A percentile compares a stretch with the other conserved stretches of the same genome.
Conservation (phyloP, 2,329 filamentous ascomycete species). For the Cladophialophora exuberans region DNA sequence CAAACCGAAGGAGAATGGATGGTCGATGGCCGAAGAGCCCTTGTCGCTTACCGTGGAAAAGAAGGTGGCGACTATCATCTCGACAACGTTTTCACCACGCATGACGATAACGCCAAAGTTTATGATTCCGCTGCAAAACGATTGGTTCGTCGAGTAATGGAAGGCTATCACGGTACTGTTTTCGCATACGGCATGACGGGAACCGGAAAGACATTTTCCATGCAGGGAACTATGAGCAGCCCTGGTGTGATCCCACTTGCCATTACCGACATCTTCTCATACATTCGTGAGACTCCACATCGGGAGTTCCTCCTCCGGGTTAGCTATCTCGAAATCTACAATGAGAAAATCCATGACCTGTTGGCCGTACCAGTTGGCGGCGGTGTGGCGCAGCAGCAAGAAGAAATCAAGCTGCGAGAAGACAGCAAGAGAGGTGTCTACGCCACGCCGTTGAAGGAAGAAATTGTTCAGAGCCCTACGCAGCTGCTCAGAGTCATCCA, state of each 20-base stretch:
- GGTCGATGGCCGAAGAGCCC: slow-evolving; percentile 79
- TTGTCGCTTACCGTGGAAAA: slow-evolving; percentile 82
- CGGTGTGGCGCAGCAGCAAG: slow-evolving; percentile 60
- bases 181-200: slow-evolving; percentile 97
- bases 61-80: slow-evolving; percentile 93
- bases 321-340: slow-evolving; percentile 98
- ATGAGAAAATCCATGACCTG: slow-evolving; percentile 94
- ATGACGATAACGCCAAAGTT: slow-evolving; percentile 91
- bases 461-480: slow-evolving; percentile 97
- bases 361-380: slow-evolving; percentile 72
- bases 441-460: slow-evolving; percentile 92
- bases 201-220: slow-evolving; percentile 98
- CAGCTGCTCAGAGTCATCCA: slow-evolving; percentile 94
- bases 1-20: slow-evolving; percentile 83
- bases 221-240: slow-evolving; percentile 95
- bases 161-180: slow-evolving; percentile 97
- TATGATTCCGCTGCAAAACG: slow-evolving; percentile 95
- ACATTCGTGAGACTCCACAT: slow-evolving; percentile 94
- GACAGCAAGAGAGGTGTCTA: slow-evolving; percentile 97
- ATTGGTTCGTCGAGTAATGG: slow-evolving; percentile 94
- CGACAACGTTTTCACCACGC: slow-evolving; percentile 93
- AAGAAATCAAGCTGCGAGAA: slow-evolving; percentile 96
- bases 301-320: slow-evolving; percentile 93
- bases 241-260: slow-evolving; percentile 96
- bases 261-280: slow-evolving; percentile 98